These are phyloP conservation scores for Dipodascus geniculatus DNA, from an alignment of 805 yeast species.

Conservation along the genomic window DNA sequence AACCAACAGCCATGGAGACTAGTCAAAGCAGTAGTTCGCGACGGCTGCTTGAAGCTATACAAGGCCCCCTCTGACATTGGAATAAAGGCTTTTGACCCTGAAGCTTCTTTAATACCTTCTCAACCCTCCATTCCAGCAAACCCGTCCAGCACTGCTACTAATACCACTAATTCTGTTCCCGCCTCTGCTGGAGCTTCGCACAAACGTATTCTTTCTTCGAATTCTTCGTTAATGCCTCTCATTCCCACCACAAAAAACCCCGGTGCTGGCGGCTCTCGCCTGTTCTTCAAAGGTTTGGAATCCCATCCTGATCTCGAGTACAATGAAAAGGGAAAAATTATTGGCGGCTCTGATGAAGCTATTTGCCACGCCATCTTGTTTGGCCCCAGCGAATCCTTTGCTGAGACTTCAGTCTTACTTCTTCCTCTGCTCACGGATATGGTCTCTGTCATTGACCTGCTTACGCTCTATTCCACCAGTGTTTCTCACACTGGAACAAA, in stretches of 20 bases:
- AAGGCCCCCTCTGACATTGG: slow-evolving; percentile 41
- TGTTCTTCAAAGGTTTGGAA: slow-evolving; percentile 14
- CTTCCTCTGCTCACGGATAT: slow-evolving; percentile 45
- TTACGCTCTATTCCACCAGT: slow-evolving; percentile 27
- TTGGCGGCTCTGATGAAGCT: slow-evolving; percentile 55
- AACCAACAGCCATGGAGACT: slow-evolving; percentile 28
- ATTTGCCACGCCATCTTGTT: slow-evolving; percentile 65
- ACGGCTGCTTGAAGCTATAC: slow-evolving; percentile 52
- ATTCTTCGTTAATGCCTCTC: slow-evolving; percentile 4
- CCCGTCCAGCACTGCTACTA: background rate
- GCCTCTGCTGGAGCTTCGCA: slow-evolving; percentile 3
- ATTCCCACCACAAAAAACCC: slow-evolving; percentile 1
- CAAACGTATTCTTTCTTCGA: slow-evolving; percentile 7
- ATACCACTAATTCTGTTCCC: slow-evolving; percentile 2
- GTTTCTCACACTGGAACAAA: background rate
- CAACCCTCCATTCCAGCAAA: slow-evolving; percentile 4
- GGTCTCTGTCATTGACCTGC: slow-evolving; percentile 31
- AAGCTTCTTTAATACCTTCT: slow-evolving; percentile 3
- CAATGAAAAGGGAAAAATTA: slow-evolving; percentile 36
- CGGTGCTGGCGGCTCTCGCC: slow-evolving; percentile 6
- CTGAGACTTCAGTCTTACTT: slow-evolving; percentile 35
- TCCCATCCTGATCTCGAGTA: slow-evolving; percentile 54
- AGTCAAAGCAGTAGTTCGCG: slow-evolving; percentile 56
- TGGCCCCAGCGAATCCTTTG: slow-evolving; percentile 32
- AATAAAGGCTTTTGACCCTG: slow-evolving; percentile 26